Evolutionary conservation across 768 basidiomycete species (phyloP).

Genomic region (Lentinula raphanica): DNA sequence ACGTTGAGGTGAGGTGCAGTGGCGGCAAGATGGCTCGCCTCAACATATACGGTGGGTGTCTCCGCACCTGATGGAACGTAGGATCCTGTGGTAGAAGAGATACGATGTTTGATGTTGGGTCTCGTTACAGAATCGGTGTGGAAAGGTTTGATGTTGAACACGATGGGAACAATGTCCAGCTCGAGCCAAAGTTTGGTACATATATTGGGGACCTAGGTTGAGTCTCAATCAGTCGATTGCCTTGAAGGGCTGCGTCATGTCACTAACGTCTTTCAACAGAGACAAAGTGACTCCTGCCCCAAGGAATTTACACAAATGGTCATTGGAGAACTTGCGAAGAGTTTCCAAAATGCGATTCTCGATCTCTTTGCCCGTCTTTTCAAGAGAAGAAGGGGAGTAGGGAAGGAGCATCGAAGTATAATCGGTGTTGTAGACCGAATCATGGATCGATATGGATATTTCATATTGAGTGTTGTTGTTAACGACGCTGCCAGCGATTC

Average conservation of each 20-base stretch:
- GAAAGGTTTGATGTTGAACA: constrained; percentile 81
- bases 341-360: constrained; percentile 60
- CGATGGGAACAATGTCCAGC: constrained; percentile 77
- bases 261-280: constrained; percentile 61
- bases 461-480: constrained; percentile 59
- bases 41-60: constrained; percentile 67
- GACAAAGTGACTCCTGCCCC: constrained; percentile 73
- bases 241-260: constrained; percentile 3
- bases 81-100: constrained; percentile 75
- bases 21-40: constrained; percentile 46
- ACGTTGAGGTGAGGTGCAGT: constrained; percentile 33
- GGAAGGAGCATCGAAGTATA: constrained; percentile 56
- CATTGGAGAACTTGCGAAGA: constrained; percentile 64
- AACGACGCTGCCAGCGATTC: constrained; percentile 59
- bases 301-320: constrained; percentile 83
- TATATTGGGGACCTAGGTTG: constrained; percentile 63
- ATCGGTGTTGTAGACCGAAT: constrained; percentile 82
- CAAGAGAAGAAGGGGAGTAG: constrained; percentile 44
- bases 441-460: constrained; percentile 75
- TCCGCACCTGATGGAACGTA: constrained; percentile 73
- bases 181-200: constrained; percentile 83
- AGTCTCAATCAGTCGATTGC: constrained; percentile 15
- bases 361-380: constrained; percentile 55
- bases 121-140: constrained; percentile 75
- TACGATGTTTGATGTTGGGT: constrained; percentile 77